Base-by-base conservation (phyloP, 495 filamentous ascomycete genomes). In the Aspergillus affinis region DNA sequence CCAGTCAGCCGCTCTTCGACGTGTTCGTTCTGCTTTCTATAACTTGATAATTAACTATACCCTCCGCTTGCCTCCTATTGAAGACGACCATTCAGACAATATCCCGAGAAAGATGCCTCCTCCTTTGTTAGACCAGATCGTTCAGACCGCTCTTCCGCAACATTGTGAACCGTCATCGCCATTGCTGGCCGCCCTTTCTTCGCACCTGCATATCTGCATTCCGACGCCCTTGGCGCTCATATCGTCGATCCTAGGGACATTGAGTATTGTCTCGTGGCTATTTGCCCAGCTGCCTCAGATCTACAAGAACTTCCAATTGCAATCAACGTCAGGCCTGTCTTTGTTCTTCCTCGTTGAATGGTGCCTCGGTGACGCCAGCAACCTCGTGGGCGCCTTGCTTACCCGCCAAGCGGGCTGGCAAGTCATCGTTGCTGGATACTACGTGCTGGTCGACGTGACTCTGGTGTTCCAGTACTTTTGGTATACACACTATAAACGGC, bases 281-380 rank as follows among this genome's bases (percentile, higher is more conserved):
- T 91, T 89, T 65, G 88, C 88, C 27, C 88, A 90, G 69, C 72
- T 90, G 19, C 88, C 88, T 3, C 88, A 91, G 64, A 88, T 91
- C 48, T 86, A 82, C 72, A 89, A 88, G 76, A 91, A 91, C 68
- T 84, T 83, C 62, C 78, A 78, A 50, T 65, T 88, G 9, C 75
- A 84, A 60, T 89, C 87, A 3, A 89, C 87, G 0, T 85, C 86
- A 6, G 88, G 88, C 5, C 68, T 91, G 46, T 88, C 85, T 4
- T 78, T 87, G 55, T 88, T 84, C 58, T 91, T 91, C 65, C 71
- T 91, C 45, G 73, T 83, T 2, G 86, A 88, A 67, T 91, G 88
- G 88, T 80, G 87, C 56, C 68, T 87, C 4, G 88, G 88, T 27
- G 88, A 91, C 70, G 60, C 83, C n/a, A 82, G 83, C 65, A 91